Percentiles rank a stretch among this genome's conserved stretches.
Evolutionary conservation across 495 filamentous ascomycete species (phyloP).

Genomic region (Penicillium antarcticum): DNA sequence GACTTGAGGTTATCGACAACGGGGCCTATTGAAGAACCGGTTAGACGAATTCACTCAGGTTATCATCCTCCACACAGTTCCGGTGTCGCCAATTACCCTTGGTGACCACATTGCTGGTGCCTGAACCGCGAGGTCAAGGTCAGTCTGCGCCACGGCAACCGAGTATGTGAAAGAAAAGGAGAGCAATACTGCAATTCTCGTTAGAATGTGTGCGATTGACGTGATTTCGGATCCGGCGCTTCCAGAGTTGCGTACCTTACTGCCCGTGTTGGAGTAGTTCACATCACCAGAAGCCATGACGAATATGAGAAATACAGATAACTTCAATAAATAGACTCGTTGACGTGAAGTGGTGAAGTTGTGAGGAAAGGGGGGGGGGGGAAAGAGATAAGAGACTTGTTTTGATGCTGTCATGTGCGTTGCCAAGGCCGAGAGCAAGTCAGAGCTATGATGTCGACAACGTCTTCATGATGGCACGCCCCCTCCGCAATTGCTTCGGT

Average conservation of each 20-base stretch:
- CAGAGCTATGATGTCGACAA: too few relatives aligned
- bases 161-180: background rate
- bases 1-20: constrained; percentile 74
- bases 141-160: constrained; percentile 16
- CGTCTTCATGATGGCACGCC: too few relatives aligned
- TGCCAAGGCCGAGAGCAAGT: constrained; percentile 1
- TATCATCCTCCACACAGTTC: background rate
- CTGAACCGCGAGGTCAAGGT: constrained; percentile 20
- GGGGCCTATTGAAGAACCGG: constrained; percentile 52
- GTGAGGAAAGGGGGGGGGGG: constrained; percentile 24
- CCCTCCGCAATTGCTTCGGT: too few relatives aligned
- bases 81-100: constrained; percentile 26
- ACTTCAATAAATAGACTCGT: too few relatives aligned
- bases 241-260: constrained; percentile 39
- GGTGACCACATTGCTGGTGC: constrained; percentile 23
- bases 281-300: constrained; percentile 37
- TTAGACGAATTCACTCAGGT: constrained; percentile 30
- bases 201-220: constrained; percentile 13
- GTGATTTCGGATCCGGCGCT: constrained; percentile 6
- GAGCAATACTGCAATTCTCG: constrained; percentile 7
- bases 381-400: constrained; percentile 21
- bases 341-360: too few relatives aligned
- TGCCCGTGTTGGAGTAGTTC: constrained; percentile 41
- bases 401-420: constrained; percentile 35
- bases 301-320: background rate